phyloP scores from a whole-genome alignment of 257 asterid genomes.

The Nicotiana undulata region DNA sequence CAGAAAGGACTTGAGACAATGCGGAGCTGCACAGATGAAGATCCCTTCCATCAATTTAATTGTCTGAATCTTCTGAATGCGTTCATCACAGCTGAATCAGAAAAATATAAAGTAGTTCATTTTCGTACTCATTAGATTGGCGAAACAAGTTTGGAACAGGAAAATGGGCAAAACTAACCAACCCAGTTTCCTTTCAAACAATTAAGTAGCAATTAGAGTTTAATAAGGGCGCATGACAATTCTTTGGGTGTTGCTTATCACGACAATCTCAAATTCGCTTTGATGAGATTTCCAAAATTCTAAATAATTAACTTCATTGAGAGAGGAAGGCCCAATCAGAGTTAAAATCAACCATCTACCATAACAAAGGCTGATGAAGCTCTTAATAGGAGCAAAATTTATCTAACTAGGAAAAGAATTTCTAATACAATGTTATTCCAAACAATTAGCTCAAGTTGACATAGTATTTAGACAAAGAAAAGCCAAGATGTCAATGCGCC shows the following conservation, averaged over 20 bases:
- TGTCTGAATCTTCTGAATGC: slow-evolving; percentile 93
- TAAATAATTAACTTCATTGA: neutral
- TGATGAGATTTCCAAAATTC: neutral
- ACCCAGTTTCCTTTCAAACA: neutral
- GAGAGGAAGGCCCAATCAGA: neutral
- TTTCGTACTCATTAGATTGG: neutral
- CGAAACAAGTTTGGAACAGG: neutral
- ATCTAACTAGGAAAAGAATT: neutral
- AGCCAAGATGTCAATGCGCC: neutral
- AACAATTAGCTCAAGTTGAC: neutral
- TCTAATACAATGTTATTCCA: neutral
- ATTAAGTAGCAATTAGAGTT: neutral
- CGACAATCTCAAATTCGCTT: neutral
- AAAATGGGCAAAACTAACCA: neutral
- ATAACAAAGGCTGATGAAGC: neutral
- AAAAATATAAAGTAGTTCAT: neutral
- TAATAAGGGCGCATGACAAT: neutral
- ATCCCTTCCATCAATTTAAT: slow-evolving; percentile 93
- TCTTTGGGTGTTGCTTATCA: neutral
- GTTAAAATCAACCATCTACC: neutral
- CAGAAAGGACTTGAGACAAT: slow-evolving; percentile 84
- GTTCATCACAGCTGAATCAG: slow-evolving; percentile 69
- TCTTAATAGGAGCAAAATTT: neutral
- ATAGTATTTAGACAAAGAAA: neutral
- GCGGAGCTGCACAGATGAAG: slow-evolving; percentile 87